Base-by-base conservation (phyloP, 495 filamentous ascomycete genomes). In the Venustampulla echinocandica region DNA sequence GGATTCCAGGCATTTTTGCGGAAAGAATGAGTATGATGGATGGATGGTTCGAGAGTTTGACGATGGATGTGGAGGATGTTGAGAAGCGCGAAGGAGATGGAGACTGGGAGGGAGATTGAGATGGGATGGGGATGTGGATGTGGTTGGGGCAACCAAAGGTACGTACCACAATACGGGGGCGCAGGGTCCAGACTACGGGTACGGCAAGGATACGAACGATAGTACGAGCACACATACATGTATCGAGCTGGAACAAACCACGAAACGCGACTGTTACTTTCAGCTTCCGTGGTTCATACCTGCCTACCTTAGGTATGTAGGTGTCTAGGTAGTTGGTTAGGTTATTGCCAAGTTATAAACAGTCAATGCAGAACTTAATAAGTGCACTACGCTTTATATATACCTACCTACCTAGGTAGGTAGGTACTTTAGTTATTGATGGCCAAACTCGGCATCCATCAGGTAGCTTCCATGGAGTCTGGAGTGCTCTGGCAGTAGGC, bases 1-100 rank as follows among this genome's bases (percentile, higher is more conserved):
- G 55, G 30, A 58, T 39, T 42, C 55, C 55, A 35, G 52, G 47
- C 51, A 58, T 58, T 42, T 54, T 54, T 28, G 15, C 10, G 23
- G 32, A 7, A 23, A 14, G 28, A 18, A 25, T 36, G 25, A 19
- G 11, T 9, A 18, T 7, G 6, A 18, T 10, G 9, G 9, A 37
- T 37, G 34, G 34, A 37, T 10, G 34, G 34, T 37, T 30, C 7
- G 27, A 30, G 13, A 13, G 27, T 30, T 30, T 6, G 27, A 30
- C 7, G 27, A 13, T 30, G 20, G 14, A n/a, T n/a, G n/a, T n/a
- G n/a, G n/a, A n/a, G n/a, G n/a, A n/a, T n/a, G n/a, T n/a, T n/a
- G n/a, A n/a, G n/a, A n/a, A n/a, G n/a, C n/a, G n/a, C n/a, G n/a
- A n/a, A n/a, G n/a, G n/a, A n/a, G n/a, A n/a, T n/a, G 42, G 20